Percentiles rank a stretch among this genome's conserved stretches.
Conservation (phyloP, 2,329 filamentous ascomycete genomes). For the Cyanodermella asteris region DNA sequence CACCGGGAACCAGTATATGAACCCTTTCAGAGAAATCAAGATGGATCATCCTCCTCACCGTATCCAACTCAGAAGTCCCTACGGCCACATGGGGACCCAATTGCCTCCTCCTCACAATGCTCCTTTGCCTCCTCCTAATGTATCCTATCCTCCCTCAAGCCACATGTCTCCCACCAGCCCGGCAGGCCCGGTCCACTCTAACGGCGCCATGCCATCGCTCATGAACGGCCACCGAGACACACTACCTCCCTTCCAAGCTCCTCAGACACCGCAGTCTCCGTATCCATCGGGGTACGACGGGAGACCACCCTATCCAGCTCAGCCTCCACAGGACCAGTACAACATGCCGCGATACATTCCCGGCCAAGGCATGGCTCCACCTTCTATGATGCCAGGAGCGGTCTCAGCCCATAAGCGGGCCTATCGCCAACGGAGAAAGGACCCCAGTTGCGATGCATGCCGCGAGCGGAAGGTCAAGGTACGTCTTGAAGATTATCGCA, state of each 20-base stretch:
- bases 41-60: slow-evolving; percentile 3
- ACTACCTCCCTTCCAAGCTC: too few species aligned
- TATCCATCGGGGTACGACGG: too few species aligned
- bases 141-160: slow-evolving; percentile 4
- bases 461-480: slow-evolving; percentile 57
- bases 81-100: slow-evolving; percentile 4
- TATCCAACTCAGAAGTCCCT: slow-evolving; percentile 3
- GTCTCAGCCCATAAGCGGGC: slow-evolving; percentile 72
- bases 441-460: slow-evolving; percentile 93
- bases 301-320: too few species aligned
- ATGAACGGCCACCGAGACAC: too few species aligned
- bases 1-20: too few species aligned
- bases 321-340: too few species aligned
- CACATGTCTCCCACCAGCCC: slow-evolving; percentile 5
- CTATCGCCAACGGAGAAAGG: slow-evolving; percentile 84
- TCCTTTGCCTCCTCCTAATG: slow-evolving; percentile 5
- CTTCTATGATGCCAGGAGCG: slow-evolving; percentile 26
- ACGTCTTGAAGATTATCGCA: slow-evolving; percentile 5
- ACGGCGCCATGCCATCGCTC: too few species aligned
- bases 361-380: too few species aligned
- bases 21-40: too few species aligned
- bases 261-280: too few species aligned
- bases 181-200: slow-evolving; percentile 1
- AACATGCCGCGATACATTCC: too few species aligned
- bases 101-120: slow-evolving; percentile 2